Evolutionary conservation across 768 basidiomycete genomes (phyloP).

Genomic region (Trametes gibbosa): DNA sequence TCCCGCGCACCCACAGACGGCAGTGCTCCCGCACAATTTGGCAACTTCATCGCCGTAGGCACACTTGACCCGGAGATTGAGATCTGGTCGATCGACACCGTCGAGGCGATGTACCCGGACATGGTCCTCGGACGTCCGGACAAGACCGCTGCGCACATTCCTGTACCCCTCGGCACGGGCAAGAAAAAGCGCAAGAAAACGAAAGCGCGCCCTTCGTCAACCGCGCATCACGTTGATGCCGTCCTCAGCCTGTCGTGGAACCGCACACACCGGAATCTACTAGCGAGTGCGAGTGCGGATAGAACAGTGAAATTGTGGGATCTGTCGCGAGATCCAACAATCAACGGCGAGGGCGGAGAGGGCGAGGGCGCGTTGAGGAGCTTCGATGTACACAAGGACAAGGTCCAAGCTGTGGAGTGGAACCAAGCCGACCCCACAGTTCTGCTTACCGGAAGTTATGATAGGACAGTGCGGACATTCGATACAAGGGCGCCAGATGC

Average conservation of each 20-base stretch:
- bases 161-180: slow-evolving; percentile 80
- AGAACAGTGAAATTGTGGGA: slow-evolving; percentile 98
- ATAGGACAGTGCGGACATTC: slow-evolving; percentile 92
- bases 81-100: slow-evolving; percentile 93
- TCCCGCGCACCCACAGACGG: slow-evolving; percentile 29
- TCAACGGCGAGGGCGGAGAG: slow-evolving; percentile 45
- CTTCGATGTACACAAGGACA: slow-evolving; percentile 86
- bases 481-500: slow-evolving; percentile 82
- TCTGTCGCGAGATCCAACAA: slow-evolving; percentile 64
- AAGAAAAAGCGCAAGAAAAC: slow-evolving; percentile 95
- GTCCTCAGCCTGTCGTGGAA: slow-evolving; percentile 96
- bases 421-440: slow-evolving; percentile 86
- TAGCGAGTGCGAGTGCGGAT: slow-evolving; percentile 92
- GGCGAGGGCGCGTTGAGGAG: slow-evolving; percentile 71
- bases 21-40: slow-evolving; percentile 41
- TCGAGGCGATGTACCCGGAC: slow-evolving; percentile 93
- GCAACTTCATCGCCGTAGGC: slow-evolving; percentile 94
- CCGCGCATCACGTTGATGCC: slow-evolving; percentile 87
- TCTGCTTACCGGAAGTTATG: slow-evolving; percentile 89
- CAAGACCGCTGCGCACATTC: slow-evolving; percentile 74
- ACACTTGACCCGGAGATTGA: slow-evolving; percentile 98
- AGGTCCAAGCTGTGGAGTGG: slow-evolving; percentile 97
- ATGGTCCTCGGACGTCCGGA: slow-evolving; percentile 90
- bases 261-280: slow-evolving; percentile 78
- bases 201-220: slow-evolving; percentile 58